phyloP scores from a whole-genome alignment of 2,329 filamentous ascomycete species.

The Colletotrichum chrysophilum region DNA sequence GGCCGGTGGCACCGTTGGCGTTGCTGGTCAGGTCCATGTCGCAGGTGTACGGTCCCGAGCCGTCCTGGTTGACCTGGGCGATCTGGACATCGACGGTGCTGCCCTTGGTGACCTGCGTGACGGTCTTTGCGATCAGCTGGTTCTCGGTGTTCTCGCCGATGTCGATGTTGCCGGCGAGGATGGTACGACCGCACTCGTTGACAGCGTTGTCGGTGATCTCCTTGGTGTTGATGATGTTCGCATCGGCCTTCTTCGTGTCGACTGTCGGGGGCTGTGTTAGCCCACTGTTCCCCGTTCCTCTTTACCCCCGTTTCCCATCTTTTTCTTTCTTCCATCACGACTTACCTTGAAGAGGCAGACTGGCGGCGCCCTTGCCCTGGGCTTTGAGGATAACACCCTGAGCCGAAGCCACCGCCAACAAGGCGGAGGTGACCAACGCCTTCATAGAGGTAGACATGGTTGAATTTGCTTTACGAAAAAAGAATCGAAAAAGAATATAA shows the following conservation, averaged over 20 bases:
- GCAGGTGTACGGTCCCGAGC: conserved; percentile 59
- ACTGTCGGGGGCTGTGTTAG: conserved; percentile 61
- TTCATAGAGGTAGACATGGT: conserved; percentile 40
- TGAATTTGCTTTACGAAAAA: conserved; percentile 18
- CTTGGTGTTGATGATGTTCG: conserved; percentile 66
- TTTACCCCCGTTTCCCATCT: neutral
- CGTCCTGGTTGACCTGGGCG: conserved; percentile 59
- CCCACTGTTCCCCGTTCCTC: conserved; percentile 35
- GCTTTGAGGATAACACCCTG: conserved; percentile 54
- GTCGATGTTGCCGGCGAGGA: conserved; percentile 66
- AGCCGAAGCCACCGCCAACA: conserved; percentile 40
- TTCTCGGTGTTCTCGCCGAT: conserved; percentile 61
- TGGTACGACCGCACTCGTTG: conserved; percentile 67
- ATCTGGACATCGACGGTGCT: conserved; percentile 51
- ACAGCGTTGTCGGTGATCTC: conserved; percentile 57
- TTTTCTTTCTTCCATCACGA: neutral
- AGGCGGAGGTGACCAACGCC: conserved; percentile 35
- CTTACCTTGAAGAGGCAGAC: conserved; percentile 52
- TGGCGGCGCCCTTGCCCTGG: conserved; percentile 49
- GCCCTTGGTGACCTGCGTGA: conserved; percentile 56
- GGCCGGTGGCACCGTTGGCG: conserved; percentile 46
- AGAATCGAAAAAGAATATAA: conserved; percentile 25
- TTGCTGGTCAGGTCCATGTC: conserved; percentile 57
- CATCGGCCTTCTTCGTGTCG: conserved; percentile 68
- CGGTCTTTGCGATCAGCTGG: conserved; percentile 46